phyloP scores from a whole-genome alignment of 2,329 filamentous ascomycete genomes.

The Ploettnerulaceae sp. region DNA sequence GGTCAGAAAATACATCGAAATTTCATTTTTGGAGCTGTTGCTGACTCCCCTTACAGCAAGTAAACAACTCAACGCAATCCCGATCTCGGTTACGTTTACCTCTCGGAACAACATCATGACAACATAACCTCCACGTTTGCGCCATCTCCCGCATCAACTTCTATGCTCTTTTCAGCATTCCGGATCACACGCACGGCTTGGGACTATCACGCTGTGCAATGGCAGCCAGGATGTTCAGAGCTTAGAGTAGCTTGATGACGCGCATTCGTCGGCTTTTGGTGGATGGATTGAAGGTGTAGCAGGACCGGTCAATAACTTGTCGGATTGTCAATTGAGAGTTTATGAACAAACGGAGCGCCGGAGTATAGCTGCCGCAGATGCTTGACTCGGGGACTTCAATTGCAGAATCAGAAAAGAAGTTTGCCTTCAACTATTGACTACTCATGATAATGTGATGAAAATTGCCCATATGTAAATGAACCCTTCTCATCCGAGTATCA shows the following conservation, averaged over 20 bases:
- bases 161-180: constrained; percentile 35
- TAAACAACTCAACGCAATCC: constrained; percentile 40
- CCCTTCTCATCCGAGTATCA: too few relatives aligned
- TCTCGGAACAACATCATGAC: constrained; percentile 35
- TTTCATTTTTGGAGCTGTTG: too few relatives aligned
- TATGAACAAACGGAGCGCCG: constrained; percentile 29
- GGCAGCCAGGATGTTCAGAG: constrained; percentile 33
- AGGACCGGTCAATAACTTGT: constrained; percentile 32
- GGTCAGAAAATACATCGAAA: constrained; percentile 55
- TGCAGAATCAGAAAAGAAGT: constrained; percentile 32
- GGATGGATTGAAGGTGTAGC: constrained; percentile 31
- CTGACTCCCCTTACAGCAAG: constrained; percentile 35
- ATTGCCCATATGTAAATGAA: too few relatives aligned
- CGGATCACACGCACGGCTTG: constrained; percentile 28
- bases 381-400: constrained; percentile 31
- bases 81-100: constrained; percentile 38
- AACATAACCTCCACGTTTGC: constrained; percentile 32
- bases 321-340: constrained; percentile 34
- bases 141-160: constrained; percentile 35
- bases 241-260: constrained; percentile 34
- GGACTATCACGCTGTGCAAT: constrained; percentile 30
- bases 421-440: constrained; percentile 20
- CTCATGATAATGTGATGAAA: not conserved
- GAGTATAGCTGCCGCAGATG: constrained; percentile 34
- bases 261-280: constrained; percentile 34